Base-by-base conservation (phyloP, 768 basidiomycete genomes). In the Lactarius tabidus region DNA sequence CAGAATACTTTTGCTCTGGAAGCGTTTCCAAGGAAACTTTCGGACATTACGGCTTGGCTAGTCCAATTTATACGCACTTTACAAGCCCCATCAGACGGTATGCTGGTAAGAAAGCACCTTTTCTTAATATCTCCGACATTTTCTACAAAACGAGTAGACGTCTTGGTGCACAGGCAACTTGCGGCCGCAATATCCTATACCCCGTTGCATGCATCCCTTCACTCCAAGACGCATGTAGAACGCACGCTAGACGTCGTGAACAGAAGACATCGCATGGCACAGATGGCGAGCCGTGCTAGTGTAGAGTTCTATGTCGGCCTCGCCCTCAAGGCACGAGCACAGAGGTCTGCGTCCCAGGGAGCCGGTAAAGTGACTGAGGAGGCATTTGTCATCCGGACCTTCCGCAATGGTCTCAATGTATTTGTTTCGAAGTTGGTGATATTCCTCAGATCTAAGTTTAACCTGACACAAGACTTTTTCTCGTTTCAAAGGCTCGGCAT, bases 231-330 rank as follows among this genome's bases (percentile, higher is more conserved):
- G 17, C 87, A 93, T 71, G 91, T 98, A 3, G 97, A 98, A 73
- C 85, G 88, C 23, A 83, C 91, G 8, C 76, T 98, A 68, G 88
- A 88, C 63, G 86, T 90, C 28, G 90, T 98, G 59, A 99, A 98
- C 71, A 84, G 88, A 51, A 83, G 95, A 20, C 96, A 99, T 74
- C 84, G 96, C 31, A 90, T 96, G 85, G 97, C 97, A 0, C 97
- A 99, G 73, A 96, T 95, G 91, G 97, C 97, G 0, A 88, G 95
- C 4, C 82, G 97, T 17, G 97, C 97, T 0, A 96, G 93, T 73
- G 90, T 98, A 36, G 96, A 99, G 76, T 99, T 98, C 70, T 98
- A 97, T 71, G 95, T 98, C 31, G 95, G 96, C 0, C 78, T 99
- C 18, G 94, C 95, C 5, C 77, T 98, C 67, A 93, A 93, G 69